Evolutionary conservation across 2,329 filamentous ascomycete species (phyloP), one percentile per base, ranked within the genome.

Genomic region (Penicillium occitanis): DNA sequence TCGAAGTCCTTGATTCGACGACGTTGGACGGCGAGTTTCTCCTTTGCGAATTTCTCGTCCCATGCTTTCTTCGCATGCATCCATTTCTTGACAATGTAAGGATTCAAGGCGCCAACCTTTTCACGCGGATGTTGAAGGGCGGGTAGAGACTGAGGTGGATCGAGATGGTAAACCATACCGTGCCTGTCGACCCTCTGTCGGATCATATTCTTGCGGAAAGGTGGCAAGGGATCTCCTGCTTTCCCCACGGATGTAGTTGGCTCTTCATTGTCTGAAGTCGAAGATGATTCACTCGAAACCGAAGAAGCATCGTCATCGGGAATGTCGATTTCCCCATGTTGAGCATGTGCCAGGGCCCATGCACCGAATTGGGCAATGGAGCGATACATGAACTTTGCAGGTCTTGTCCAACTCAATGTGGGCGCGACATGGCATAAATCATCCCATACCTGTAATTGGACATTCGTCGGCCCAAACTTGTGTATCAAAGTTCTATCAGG

Each of bases 371-470:
- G 94, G 0, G 95, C 91, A 62, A 97, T 88, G 1, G 92, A 91
- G 58, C 94, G 87, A 76, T 92, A 98, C 93, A 98, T 97, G 79
- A 91, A 91, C 76, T 98, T 98, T 55, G 94, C 95, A 0, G 95
- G 95, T n/a, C 90, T 86, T 0, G 94, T 98, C 76, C 97, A 98
- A 72, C 92, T 96, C n/a, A 98, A 84, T 0, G 93, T 97, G 0
- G 94, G 92, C 0, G 90, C 89, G 5, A 96, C 93, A 74, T 98
- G 94, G 73, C 95, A 98, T 2, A 98, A 82, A 72, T 97, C 91
- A 66, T 98, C 94, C 93, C 94, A 98, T 1, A 98, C 90, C 75
- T 98, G 95, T 1, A 99, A 84, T 75, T 97, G 93, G 0, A 98
- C 94, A 71, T 96, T 87, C 0, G 95, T 99, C 0, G 93, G 91